These are phyloP conservation scores for Lentinus tigrinus DNA, from an alignment of 768 basidiomycete species.

Conservation along the genomic window DNA sequence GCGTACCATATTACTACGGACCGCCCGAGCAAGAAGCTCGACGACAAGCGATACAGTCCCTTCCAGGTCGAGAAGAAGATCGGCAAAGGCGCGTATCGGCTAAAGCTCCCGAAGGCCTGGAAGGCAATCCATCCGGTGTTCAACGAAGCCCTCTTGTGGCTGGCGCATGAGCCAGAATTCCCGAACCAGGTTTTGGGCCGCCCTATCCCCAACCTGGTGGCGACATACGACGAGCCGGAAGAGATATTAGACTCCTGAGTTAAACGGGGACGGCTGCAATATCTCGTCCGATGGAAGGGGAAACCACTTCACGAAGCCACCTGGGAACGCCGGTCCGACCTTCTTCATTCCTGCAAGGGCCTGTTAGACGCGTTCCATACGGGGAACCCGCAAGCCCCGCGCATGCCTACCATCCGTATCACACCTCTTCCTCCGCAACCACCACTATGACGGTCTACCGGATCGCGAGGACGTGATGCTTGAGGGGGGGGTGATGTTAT, in stretches of 20 bases:
- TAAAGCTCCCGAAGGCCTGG: conserved; percentile 26
- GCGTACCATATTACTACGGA: conserved; percentile 24
- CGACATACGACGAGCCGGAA: conserved; percentile 26
- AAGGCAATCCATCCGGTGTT: conserved; percentile 28
- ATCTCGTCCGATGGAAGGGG: conserved; percentile 30
- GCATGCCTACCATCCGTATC: conserved; percentile 2
- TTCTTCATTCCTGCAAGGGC: background rate
- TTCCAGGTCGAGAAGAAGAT: conserved; percentile 27
- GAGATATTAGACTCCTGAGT: conserved; percentile 21
- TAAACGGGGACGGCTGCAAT: conserved; percentile 13
- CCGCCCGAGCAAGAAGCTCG: conserved; percentile 27
- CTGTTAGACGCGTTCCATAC: conserved; percentile 8
- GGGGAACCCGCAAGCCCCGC: conserved; percentile 9
- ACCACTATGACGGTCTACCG: background rate
- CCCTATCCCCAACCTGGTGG: conserved; percentile 9
- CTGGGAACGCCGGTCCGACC: conserved; percentile 14
- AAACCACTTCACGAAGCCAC: conserved; percentile 14
- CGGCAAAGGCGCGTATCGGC: conserved; percentile 20
- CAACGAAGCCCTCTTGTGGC: conserved; percentile 5
- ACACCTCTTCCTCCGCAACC: background rate
- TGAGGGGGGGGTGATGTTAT: conserved; percentile 1
- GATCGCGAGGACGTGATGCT: conserved; percentile 3
- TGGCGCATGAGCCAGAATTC: conserved; percentile 12
- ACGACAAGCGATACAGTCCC: conserved; percentile 22
- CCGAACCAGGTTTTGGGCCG: conserved; percentile 11